phyloP scores from a whole-genome alignment of 2,329 filamentous ascomycete species.

The Colletotrichum aenigma region DNA sequence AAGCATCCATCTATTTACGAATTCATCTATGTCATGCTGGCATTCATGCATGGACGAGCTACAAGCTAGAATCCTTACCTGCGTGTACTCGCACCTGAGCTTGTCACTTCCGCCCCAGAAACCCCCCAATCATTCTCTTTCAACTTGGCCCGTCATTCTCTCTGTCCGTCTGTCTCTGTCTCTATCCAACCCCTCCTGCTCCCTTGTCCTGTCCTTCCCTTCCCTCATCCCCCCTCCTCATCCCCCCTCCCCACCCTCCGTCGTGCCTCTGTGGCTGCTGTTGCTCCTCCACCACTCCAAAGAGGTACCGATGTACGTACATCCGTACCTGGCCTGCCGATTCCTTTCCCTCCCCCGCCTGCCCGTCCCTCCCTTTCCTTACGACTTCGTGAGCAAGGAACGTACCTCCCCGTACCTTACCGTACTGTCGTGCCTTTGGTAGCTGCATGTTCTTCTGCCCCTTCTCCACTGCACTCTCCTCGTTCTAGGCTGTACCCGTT shows the following conservation, averaged over 20 bases:
- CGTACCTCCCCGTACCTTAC: background rate
- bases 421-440: background rate
- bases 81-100: background rate
- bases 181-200: background rate
- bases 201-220: background rate
- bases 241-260: background rate
- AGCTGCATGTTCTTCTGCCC: slow-evolving; percentile 50
- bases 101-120: background rate
- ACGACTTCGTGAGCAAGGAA: background rate
- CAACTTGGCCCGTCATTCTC: slow-evolving; percentile 19
- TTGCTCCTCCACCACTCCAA: slow-evolving; percentile 23
- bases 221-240: slow-evolving; percentile 1
- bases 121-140: background rate
- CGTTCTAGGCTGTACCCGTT: slow-evolving; percentile 28
- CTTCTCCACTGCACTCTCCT: slow-evolving; percentile 42
- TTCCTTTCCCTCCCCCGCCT: slow-evolving; percentile 22
- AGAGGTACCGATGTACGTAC: slow-evolving; percentile 4
- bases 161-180: slow-evolving; percentile 9
- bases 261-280: background rate
- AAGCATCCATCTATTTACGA: background rate
- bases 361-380: slow-evolving; percentile 23
- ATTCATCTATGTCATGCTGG: background rate
- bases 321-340: background rate
- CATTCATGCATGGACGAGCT: background rate
- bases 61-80: background rate